A percentile compares a stretch with the other conserved stretches of the same genome.
Conservation (phyloP, 2,329 filamentous ascomycete species). For the Alternaria brassicae region DNA sequence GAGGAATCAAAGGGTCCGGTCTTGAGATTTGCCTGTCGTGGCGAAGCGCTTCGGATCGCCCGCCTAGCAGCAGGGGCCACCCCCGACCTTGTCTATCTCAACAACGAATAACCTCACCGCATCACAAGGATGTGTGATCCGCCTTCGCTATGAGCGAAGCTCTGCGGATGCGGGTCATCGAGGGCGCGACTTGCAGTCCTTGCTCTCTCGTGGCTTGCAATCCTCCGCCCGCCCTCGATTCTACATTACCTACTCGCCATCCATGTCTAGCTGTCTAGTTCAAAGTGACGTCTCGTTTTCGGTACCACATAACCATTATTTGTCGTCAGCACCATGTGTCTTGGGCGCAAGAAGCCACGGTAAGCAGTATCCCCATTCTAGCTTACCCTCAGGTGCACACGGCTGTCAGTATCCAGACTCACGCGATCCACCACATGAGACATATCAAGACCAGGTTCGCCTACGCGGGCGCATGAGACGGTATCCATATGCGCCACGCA, state of each 20-base stretch:
- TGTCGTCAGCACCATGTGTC: conserved; percentile 20
- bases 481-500: conserved; percentile 14
- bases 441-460: conserved; percentile 20
- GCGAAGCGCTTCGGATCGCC: conserved; percentile 26
- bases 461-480: conserved; percentile 18
- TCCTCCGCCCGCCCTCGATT: conserved; percentile 13
- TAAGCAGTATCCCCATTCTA: conserved; percentile 13
- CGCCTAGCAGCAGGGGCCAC: conserved; percentile 22
- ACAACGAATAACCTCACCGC: conserved; percentile 32
- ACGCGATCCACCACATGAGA: conserved; percentile 8
- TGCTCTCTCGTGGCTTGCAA: conserved; percentile 24
- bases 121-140: conserved; percentile 25
- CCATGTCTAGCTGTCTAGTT: conserved; percentile 2
- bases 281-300: conserved; percentile 23
- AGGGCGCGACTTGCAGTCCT: conserved; percentile 18
- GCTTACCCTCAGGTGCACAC: conserved; percentile 7
- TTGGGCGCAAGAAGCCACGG: conserved; percentile 16
- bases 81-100: conserved; percentile 18
- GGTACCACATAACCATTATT: conserved; percentile 18
- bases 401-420: conserved; percentile 6
- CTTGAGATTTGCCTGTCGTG: conserved; percentile 21
- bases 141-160: conserved; percentile 15
- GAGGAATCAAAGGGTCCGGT: conserved; percentile 9
- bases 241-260: conserved; percentile 6
- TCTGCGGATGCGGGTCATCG: conserved; percentile 22